Conservation (phyloP, 192 early-diverging fungal genomes). For the Lunasporangiospora selenospora region DNA sequence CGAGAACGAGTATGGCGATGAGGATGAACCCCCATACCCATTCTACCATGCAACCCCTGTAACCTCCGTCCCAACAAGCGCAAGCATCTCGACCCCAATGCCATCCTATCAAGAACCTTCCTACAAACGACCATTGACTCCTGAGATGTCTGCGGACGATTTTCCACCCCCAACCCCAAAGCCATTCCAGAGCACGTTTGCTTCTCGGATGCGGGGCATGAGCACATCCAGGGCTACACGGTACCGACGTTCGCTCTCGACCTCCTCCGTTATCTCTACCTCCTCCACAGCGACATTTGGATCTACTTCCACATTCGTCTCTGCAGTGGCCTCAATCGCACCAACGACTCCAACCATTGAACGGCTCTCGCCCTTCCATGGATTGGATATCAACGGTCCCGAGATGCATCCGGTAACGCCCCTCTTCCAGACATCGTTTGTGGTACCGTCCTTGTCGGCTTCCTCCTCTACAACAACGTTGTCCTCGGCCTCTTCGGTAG, state of each 20-base stretch:
- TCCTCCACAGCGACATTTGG: background rate
- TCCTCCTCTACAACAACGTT: constrained; percentile 19
- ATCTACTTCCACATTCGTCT: background rate
- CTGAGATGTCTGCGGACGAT: constrained; percentile 4
- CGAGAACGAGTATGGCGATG: constrained; percentile 23
- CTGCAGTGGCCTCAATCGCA: background rate
- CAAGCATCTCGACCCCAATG: background rate
- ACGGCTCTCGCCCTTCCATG: background rate
- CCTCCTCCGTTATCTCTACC: background rate
- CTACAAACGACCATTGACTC: constrained; percentile 23
- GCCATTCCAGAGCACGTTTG: constrained; percentile 17
- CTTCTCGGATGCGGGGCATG: background rate
- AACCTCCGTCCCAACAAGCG: background rate
- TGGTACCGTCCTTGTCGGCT: constrained; percentile 21
- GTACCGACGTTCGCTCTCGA: background rate
- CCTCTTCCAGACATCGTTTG: constrained; percentile 18
- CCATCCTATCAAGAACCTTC: constrained; percentile 22
- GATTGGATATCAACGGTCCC: constrained; percentile 14
- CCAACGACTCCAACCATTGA: background rate
- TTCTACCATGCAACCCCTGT: constrained; percentile 1
- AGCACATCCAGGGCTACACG: background rate
- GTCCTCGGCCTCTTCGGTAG: constrained; percentile 30
- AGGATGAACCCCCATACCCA: constrained; percentile 41
- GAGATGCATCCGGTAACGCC: constrained; percentile 20
- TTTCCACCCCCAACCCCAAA: constrained; percentile 31